Percentiles rank a stretch among this genome's conserved stretches.
These are phyloP conservation scores for Allium sativum DNA, from an alignment of 106 monocot species.

Conservation along the genomic window DNA sequence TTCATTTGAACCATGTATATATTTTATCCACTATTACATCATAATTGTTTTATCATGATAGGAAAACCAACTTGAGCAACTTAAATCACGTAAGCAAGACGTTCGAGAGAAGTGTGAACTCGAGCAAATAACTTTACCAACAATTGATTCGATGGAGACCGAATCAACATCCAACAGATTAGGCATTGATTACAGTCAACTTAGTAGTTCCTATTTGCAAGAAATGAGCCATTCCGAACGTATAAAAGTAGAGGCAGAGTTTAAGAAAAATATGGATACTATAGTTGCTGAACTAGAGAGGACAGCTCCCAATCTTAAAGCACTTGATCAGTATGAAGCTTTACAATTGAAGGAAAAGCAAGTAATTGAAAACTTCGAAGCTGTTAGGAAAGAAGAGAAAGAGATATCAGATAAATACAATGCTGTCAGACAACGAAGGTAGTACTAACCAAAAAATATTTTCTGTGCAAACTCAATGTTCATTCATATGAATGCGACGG, in stretches of 20 bases:
- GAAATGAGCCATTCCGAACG: conserved; percentile 68
- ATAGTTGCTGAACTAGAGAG: conserved; percentile 72
- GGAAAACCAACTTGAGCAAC: conserved; percentile 69
- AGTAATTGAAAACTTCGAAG: conserved; percentile 75
- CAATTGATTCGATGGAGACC: conserved; percentile 68
- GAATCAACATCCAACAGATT: conserved; percentile 32
- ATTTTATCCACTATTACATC: too few species aligned
- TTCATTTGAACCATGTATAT: too few species aligned
- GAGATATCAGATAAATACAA: conserved; percentile 83
- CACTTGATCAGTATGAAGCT: conserved; percentile 91
- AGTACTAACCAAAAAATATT: not conserved
- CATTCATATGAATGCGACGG: not conserved
- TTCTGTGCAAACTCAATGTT: not conserved
- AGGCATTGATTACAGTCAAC: conserved; percentile 60
- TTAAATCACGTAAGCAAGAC: conserved; percentile 50
- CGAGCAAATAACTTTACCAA: conserved; percentile 86
- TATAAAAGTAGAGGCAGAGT: conserved; percentile 75
- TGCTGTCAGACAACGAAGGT: conserved; percentile 81
- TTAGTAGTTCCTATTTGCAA: conserved; percentile 51
- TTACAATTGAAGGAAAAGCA: conserved; percentile 75
- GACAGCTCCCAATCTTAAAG: conserved; percentile 91
- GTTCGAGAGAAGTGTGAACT: conserved; percentile 84
- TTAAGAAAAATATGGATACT: conserved; percentile 68
- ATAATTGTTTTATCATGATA: not conserved
- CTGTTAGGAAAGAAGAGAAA: conserved; percentile 68